Conservation (phyloP, 768 basidiomycete species). For the Suillus paluster region DNA sequence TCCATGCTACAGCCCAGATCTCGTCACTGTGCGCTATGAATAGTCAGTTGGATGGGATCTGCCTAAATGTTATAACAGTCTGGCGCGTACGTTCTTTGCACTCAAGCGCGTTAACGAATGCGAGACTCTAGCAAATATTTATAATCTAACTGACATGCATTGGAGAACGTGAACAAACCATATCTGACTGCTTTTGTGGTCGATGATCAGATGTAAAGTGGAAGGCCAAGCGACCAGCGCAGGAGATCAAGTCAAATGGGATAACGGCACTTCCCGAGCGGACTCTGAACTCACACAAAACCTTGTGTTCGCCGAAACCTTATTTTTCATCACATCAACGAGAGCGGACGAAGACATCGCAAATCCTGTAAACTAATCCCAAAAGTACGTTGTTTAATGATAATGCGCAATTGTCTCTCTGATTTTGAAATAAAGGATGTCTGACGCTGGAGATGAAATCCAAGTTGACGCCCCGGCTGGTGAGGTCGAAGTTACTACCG, state of each 20-base stretch:
- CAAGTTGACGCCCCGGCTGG: conserved; percentile 66
- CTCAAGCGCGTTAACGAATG: conserved; percentile 73
- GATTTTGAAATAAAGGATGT: conserved; percentile 60
- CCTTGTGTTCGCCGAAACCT: conserved; percentile 47
- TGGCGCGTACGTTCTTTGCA: conserved; percentile 71
- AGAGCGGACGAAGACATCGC: conserved; percentile 93
- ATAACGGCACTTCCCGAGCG: conserved; percentile 53
- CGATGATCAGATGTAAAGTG: conserved; percentile 3
- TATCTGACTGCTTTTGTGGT: conserved; percentile 14
- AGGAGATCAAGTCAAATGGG: conserved; percentile 3
- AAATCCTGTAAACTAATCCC: conserved; percentile 22
- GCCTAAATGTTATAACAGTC: conserved; percentile 13
- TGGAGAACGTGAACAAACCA: conserved; percentile 31
- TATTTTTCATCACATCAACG: conserved; percentile 83
- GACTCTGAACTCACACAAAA: conserved; percentile 49
- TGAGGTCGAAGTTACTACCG: conserved; percentile 82
- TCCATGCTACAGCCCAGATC: conserved; percentile 81
- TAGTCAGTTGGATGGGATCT: conserved; percentile 15
- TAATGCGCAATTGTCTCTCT: conserved; percentile 9
- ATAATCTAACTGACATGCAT: conserved; percentile 12
- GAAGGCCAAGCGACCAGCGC: not conserved
- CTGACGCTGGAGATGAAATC: conserved; percentile 98
- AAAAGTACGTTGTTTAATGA: conserved; percentile 43
- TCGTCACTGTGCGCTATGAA: conserved; percentile 76
- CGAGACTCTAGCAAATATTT: conserved; percentile 59